phyloP scores from a whole-genome alignment of 495 filamentous ascomycete species.

The Rostrohypoxylon terebratum region DNA sequence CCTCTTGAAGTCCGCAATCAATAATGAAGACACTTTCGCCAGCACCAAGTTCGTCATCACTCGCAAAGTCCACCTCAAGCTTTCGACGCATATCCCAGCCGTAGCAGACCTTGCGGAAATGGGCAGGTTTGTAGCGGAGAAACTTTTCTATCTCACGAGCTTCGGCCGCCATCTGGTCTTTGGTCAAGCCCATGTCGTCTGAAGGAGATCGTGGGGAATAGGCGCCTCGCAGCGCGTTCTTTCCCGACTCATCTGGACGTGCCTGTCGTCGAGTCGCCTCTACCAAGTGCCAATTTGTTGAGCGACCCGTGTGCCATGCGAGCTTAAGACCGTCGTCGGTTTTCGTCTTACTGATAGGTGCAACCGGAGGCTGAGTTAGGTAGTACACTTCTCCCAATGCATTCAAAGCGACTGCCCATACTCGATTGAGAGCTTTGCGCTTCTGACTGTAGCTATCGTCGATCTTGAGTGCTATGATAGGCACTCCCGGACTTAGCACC shows the following conservation, averaged over 20 bases:
- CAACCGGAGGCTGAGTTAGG: slow-evolving; percentile 72
- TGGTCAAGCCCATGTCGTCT: slow-evolving; percentile 73
- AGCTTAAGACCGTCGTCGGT: slow-evolving; percentile 66
- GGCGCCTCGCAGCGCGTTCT: slow-evolving; percentile 56
- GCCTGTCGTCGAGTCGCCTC: slow-evolving; percentile 79
- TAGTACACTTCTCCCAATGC: slow-evolving; percentile 93
- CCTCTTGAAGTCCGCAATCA: slow-evolving; percentile 73
- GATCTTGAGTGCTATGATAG: slow-evolving; percentile 85
- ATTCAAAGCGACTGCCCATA: slow-evolving; percentile 90
- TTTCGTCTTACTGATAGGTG: slow-evolving; percentile 53
- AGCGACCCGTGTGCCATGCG: slow-evolving; percentile 84
- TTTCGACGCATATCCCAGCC: slow-evolving; percentile 94
- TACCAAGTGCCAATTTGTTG: slow-evolving; percentile 81
- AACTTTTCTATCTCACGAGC: slow-evolving; percentile 85
- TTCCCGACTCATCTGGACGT: slow-evolving; percentile 72
- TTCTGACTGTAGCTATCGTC: slow-evolving; percentile 81
- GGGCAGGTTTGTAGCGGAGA: slow-evolving; percentile 75
- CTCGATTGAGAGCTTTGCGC: slow-evolving; percentile 73
- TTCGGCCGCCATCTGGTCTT: slow-evolving; percentile 76
- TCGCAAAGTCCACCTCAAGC: slow-evolving; percentile 89
- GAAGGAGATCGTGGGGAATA: slow-evolving; percentile 63
- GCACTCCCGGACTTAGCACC: slow-evolving; percentile 91
- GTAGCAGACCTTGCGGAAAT: slow-evolving; percentile 81
- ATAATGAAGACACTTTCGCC: slow-evolving; percentile 83
- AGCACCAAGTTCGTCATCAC: slow-evolving; percentile 75